These are phyloP conservation scores for Hymenoscyphus fraxineus DNA, from an alignment of 2,329 filamentous ascomycete genomes.

Conservation along the genomic window DNA sequence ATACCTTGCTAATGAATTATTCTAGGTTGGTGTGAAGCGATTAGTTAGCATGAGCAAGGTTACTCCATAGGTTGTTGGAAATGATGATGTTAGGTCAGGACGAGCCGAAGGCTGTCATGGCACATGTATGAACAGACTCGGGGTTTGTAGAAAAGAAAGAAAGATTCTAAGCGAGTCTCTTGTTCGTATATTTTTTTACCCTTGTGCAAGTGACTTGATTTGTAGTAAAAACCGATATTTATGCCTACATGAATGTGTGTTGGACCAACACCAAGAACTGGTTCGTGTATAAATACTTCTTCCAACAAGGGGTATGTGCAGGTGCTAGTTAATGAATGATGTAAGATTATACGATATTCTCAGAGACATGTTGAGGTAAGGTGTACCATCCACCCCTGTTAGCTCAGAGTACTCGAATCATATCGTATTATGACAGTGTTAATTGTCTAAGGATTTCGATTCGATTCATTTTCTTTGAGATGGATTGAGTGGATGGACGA, in stretches of 20 bases:
- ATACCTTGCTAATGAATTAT: constrained; percentile 38
- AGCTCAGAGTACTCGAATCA: no score
- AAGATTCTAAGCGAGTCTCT: background rate
- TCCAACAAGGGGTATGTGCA: no score
- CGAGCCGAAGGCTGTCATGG: background rate
- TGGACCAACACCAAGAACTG: background rate
- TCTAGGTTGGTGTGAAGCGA: constrained; percentile 69
- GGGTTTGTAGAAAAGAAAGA: background rate
- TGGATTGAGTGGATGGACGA: no score
- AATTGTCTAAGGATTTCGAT: no score
- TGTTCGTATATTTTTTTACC: background rate
- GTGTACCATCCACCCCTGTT: no score
- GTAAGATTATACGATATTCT: no score
- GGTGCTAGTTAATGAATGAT: no score
- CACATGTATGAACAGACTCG: background rate
- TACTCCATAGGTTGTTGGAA: constrained; percentile 45
- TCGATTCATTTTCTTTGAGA: no score
- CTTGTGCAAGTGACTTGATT: background rate
- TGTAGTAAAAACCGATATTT: background rate
- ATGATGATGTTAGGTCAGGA: background rate
- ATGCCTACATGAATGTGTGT: background rate
- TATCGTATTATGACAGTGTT: no score
- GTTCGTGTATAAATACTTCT: no score
- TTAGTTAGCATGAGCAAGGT: constrained; percentile 77
- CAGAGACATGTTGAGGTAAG: no score